These are phyloP conservation scores for Globisporangium irregulare DNA, from an alignment of 352 stramenopile species.

Conservation along the genomic window DNA sequence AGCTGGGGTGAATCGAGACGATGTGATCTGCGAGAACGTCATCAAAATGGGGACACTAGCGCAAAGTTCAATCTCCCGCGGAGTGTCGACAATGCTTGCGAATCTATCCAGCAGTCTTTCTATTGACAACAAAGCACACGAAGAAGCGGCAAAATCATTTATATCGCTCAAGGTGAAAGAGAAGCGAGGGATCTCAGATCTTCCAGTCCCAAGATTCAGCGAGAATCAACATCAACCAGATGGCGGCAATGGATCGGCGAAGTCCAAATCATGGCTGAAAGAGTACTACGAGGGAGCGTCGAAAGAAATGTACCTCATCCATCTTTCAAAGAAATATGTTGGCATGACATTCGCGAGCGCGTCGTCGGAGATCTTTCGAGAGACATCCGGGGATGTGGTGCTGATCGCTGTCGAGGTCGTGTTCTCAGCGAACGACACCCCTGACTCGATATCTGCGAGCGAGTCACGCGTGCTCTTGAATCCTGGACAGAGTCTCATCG, in stretches of 20 bases:
- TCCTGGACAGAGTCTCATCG: constrained; percentile 65
- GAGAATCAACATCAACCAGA: neutral
- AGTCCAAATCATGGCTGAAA: constrained; percentile 40
- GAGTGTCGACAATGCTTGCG: constrained; percentile 80
- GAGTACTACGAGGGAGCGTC: constrained; percentile 77
- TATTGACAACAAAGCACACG: constrained; percentile 33
- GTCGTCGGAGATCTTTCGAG: constrained; percentile 53
- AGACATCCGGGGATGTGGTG: constrained; percentile 65
- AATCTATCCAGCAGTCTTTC: constrained; percentile 83
- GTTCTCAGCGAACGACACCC: constrained; percentile 41
- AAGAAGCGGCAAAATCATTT: constrained; percentile 11
- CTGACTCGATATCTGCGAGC: constrained; percentile 18
- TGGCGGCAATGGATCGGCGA: neutral
- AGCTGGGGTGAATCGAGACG: constrained; percentile 66
- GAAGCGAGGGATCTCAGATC: constrained; percentile 25
- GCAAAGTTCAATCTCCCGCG: constrained; percentile 68
- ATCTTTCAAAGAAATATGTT: constrained; percentile 72
- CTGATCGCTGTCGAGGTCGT: constrained; percentile 80
- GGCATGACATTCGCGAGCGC: constrained; percentile 69
- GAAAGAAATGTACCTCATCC: constrained; percentile 86
- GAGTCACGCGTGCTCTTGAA: constrained; percentile 77
- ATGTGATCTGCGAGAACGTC: constrained; percentile 86
- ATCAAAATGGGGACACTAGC: constrained; percentile 88
- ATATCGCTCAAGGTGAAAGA: constrained; percentile 27
- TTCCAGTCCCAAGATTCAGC: constrained; percentile 8